Evolutionary conservation across 352 stramenopile genomes (phyloP), one percentile per base, ranked within the genome.

Genomic region (Phytophthora syringae): DNA sequence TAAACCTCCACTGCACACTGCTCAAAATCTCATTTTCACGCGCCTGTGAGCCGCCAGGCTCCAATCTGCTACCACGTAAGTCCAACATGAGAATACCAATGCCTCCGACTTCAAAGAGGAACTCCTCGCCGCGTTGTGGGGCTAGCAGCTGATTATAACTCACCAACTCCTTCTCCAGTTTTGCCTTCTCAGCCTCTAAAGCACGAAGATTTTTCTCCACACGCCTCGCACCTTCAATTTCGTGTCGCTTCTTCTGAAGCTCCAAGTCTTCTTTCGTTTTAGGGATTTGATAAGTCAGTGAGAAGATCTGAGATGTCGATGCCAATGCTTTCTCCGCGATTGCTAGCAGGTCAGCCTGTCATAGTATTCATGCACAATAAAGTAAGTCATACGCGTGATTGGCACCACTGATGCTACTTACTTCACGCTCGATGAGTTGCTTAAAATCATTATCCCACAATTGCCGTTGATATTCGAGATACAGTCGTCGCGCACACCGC

Each of bases 391-490:
- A n/a, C n/a, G 39, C 15, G 57, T 24, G 22, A 45, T 22, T 24
- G 32, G 16, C 9, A 27, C 52, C 20, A 24, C 15, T 12, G 20
- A 27, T 32, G 5, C 9, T 32, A 47, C 72, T 22, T 37, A 77
- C 66, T 56, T 87, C 78, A 43, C 66, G 58, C 6, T 44, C 52
- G 13, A 76, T 58, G 4, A 92, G 47, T 22, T 82, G 64, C 7
- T 79, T 72, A n/a, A 90, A 76, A 22, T 88, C 52, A 24, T 80
- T 66, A 59, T 95, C 87, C 87, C 87, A 95, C 7, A 95, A 61
- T 48, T 86, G 76, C 0, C 85, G 78, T 66, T 95, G 87, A 44
- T 95, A 94, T 52, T 95, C 85, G 22, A 91, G 82, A 42, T 76
- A 95, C 3, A 94, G 47, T 5, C 76, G 71, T 22, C 82, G 62